These are phyloP conservation scores for Collybia sordida DNA, from an alignment of 768 basidiomycete genomes.

Conservation along the genomic window DNA sequence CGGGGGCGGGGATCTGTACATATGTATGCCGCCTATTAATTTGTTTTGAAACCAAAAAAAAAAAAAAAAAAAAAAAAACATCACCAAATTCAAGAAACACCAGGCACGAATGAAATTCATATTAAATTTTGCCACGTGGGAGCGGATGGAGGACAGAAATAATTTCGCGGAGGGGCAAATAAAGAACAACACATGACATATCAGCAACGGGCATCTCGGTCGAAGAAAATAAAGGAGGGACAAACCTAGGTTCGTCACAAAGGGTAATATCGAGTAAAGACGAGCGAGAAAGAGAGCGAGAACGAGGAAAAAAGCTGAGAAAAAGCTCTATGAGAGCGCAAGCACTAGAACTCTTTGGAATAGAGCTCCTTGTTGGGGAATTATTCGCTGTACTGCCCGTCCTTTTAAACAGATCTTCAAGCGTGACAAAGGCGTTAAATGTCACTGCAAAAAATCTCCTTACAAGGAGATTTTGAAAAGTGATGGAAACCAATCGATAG, in stretches of 20 bases:
- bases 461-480: conserved; percentile 14
- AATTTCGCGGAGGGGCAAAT: conserved; percentile 5
- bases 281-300: conserved; percentile 1
- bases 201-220: conserved; percentile 10
- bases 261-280: conserved; percentile 11
- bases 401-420: conserved; percentile 16
- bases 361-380: conserved; percentile 14
- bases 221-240: conserved; percentile 14
- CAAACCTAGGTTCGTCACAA: conserved; percentile 14
- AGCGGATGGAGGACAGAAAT: background rate
- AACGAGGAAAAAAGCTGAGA: background rate
- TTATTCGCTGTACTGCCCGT: conserved; percentile 1
- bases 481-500: conserved; percentile 15
- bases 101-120: background rate
- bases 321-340: background rate
- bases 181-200: conserved; percentile 6
- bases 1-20: too few relatives aligned
- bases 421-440: conserved; percentile 14
- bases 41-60: too few relatives aligned
- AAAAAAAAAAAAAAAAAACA: conserved; percentile 15
- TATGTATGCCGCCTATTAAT: too few relatives aligned
- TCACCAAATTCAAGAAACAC: background rate
- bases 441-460: conserved; percentile 17
- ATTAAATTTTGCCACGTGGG: conserved; percentile 1
- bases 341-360: conserved; percentile 4